Percentiles rank a stretch among this genome's conserved stretches.
Evolutionary conservation across 768 basidiomycete genomes (phyloP).

Genomic region (Panus rudis): DNA sequence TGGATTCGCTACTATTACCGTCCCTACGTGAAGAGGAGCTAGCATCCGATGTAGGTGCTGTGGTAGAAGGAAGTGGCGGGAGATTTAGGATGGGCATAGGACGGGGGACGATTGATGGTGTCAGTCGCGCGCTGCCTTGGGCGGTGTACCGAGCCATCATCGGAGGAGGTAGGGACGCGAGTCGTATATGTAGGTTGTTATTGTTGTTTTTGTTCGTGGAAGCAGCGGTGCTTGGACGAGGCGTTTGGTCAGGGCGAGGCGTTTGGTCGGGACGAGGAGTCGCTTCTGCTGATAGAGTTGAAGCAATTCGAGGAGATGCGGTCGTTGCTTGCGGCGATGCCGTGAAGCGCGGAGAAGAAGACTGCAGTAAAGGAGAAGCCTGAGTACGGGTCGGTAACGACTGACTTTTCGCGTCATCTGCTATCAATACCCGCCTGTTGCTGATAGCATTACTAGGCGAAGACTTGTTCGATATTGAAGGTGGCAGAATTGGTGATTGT

Average conservation of each 20-base stretch:
- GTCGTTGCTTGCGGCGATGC: conserved; percentile 1
- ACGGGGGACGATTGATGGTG: conserved; percentile 39
- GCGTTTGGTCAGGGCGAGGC: background rate
- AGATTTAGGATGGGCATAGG: conserved; percentile 43
- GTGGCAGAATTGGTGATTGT: too few relatives aligned
- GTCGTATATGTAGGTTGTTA: conserved; percentile 17
- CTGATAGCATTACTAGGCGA: too few relatives aligned
- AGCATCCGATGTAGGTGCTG: conserved; percentile 16
- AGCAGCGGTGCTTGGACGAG: conserved; percentile 2
- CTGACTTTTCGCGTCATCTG: too few relatives aligned
- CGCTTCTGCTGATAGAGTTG: background rate
- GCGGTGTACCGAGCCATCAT: conserved; percentile 25
- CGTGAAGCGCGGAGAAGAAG: conserved; percentile 2
- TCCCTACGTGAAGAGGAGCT: too few relatives aligned
- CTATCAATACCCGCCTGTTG: too few relatives aligned
- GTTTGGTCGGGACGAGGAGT: background rate
- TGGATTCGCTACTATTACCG: too few relatives aligned
- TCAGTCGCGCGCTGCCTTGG: conserved; percentile 34
- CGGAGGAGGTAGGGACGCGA: conserved; percentile 23
- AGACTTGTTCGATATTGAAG: too few relatives aligned
- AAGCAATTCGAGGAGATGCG: background rate
- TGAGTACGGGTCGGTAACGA: too few relatives aligned
- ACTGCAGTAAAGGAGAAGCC: background rate
- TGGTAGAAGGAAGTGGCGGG: conserved; percentile 37
- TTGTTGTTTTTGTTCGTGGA: too few relatives aligned